Evolutionary conservation across 73 alveolate species (phyloP).

Genomic region (Paramecium biaurelia): DNA sequence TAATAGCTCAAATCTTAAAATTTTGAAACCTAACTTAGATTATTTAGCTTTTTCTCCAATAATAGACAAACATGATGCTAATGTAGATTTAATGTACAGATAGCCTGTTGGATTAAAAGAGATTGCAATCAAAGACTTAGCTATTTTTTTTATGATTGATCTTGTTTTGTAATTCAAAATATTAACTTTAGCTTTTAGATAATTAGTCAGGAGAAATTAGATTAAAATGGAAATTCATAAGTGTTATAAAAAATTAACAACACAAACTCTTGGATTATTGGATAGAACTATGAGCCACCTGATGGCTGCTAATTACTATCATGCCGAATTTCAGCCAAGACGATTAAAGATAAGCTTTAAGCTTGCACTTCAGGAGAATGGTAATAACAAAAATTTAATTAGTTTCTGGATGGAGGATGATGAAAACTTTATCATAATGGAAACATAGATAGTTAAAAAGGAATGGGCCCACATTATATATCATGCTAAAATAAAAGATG

Average conservation of each 20-base stretch:
- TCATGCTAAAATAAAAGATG: constrained; percentile 39
- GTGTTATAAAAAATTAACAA: not conserved
- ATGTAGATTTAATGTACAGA: constrained; percentile 46
- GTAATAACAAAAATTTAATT: not conserved
- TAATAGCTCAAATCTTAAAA: not conserved
- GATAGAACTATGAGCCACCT: constrained; percentile 5
- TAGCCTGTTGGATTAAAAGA: constrained; percentile 12
- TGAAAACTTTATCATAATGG: constrained; percentile 11
- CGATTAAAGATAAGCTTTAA: not conserved
- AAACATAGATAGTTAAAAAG: constrained; percentile 29
- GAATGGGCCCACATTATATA: constrained; percentile 31
- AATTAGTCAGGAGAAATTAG: not conserved
- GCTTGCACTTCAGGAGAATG: constrained; percentile 38
- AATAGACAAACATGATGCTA: constrained; percentile 12
- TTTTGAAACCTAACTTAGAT: not conserved
- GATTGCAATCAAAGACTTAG: not conserved
- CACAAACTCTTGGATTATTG: constrained; percentile 1
- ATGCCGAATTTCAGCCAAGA: not conserved
- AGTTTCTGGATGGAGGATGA: constrained; percentile 52
- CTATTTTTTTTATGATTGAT: constrained; percentile 17
- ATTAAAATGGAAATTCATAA: not conserved
- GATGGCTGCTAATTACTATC: not conserved
- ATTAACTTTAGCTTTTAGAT: not conserved
- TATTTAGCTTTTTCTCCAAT: constrained; percentile 22
- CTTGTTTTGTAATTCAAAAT: not conserved